Percentiles rank a stretch among this genome's conserved stretches.
phyloP scores from a whole-genome alignment of 495 filamentous ascomycete species.

The Penicillium lividum region DNA sequence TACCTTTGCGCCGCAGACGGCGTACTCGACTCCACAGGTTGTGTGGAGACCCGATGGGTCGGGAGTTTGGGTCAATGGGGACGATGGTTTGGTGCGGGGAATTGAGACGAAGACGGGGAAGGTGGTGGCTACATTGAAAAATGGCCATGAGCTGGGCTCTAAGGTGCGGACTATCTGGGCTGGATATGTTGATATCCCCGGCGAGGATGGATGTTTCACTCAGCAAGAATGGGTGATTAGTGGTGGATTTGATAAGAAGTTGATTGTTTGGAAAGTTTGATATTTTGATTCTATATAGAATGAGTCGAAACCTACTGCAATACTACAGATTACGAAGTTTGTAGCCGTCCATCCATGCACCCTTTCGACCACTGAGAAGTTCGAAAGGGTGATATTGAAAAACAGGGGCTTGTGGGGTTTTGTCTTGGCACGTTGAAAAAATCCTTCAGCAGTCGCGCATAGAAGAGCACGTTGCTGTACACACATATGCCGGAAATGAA shows the following conservation, averaged over 20 bases:
- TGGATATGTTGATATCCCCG: conserved; percentile 46
- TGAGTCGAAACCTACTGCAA: conserved; percentile 1
- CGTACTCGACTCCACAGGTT: conserved; percentile 65
- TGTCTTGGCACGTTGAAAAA: conserved; percentile 87
- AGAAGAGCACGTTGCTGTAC: conserved; percentile 86
- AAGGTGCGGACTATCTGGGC: conserved; percentile 70
- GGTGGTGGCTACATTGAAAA: conserved; percentile 49
- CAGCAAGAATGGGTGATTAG: conserved; percentile 61
- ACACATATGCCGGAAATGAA: conserved; percentile 88
- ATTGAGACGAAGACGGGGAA: conserved; percentile 64
- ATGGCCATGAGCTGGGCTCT: conserved; percentile 58
- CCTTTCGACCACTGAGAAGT: conserved; percentile 57
- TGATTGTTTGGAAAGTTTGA: conserved; percentile 59
- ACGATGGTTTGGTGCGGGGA: conserved; percentile 66
- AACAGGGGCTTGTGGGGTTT: conserved; percentile 55
- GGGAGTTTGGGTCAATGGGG: conserved; percentile 70
- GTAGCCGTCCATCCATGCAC: conserved; percentile 92
- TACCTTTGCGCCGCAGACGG: conserved; percentile 66
- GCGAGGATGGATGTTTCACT: conserved; percentile 22
- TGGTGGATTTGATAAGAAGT: conserved; percentile 67
- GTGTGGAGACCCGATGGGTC: conserved; percentile 65
- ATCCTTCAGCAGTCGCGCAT: conserved; percentile 96
- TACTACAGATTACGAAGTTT: conserved; percentile 41
- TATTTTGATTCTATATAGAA: not conserved
- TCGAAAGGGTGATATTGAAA: conserved; percentile 85